Evolutionary conservation across 306 rosid species (phyloP), one percentile per base, ranked within the genome.

Genomic region (Rosa persica): DNA sequence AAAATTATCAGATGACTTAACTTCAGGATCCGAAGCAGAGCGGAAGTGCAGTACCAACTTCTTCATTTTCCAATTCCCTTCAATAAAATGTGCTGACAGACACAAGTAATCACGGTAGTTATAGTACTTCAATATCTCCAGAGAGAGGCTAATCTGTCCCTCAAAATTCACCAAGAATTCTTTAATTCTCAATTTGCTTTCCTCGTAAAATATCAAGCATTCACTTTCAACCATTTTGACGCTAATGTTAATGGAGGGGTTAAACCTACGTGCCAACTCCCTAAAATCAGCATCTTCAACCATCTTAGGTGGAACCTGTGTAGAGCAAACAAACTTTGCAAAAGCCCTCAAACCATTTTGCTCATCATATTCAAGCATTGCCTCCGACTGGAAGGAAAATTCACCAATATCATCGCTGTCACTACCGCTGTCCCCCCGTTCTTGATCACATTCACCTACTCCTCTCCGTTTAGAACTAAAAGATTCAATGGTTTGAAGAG

Each of bases 21-120:
- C 70, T 36, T 27, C 67, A 30, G 67, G 40, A 51, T 72, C 46
- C 0, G 25, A 42, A 61, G 62, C n/a, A 15, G 73, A 23, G 38
- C 67, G 49, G 48, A n/a, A 72, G 38, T 48, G 48, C n/a, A 79
- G 76, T 6, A 72, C 82, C 73, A 57, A 61, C 52, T 79, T 70
- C 44, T 22, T 78, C 77, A 60, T 20, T 42, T 47, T 78, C 81
- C 81, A 70, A 30, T 46, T 62, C 5, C 73, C 66, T 47, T 46
- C 67, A 72, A 79, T 79, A 40, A 72, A 79, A 62, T 79, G 72
- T 13, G 70, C 36, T 5, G 62, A 60, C n/a, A 72, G 39, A 52
- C 72, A 47, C 64, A 79, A 40, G 46, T 58, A 72, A 10, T 61
- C 74, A 44, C 40, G n/a, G 74, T 65, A 34, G 36, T 51, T 34